Evolutionary conservation across 2,329 filamentous ascomycete genomes (phyloP).

Genomic region (Pseudofabraea citricarpa): DNA sequence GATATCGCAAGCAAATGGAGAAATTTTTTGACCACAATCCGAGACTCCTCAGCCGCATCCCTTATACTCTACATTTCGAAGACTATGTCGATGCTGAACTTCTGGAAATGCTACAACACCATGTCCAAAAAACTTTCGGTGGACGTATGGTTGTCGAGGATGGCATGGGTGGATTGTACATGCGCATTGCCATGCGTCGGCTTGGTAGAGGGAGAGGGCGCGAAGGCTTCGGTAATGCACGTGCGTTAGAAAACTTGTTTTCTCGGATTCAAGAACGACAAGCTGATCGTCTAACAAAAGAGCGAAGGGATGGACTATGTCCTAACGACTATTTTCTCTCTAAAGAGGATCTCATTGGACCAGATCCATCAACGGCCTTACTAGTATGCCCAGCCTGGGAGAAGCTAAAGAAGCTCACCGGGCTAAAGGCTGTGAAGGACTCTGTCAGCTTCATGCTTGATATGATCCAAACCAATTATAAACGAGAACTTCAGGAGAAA

Average conservation of each 20-base stretch:
- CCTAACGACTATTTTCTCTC: conserved; percentile 57
- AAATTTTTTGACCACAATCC: conserved; percentile 70
- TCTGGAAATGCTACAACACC: conserved; percentile 50
- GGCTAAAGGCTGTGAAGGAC: conserved; percentile 57
- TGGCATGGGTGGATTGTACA: conserved; percentile 54
- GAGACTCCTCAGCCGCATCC: conserved; percentile 66
- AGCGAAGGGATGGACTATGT: conserved; percentile 32
- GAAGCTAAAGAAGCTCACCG: conserved; percentile 52
- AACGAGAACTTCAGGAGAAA: conserved; percentile 59
- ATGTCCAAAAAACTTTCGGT: conserved; percentile 49
- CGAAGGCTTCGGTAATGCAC: conserved; percentile 69
- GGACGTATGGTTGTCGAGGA: conserved; percentile 54
- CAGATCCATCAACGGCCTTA: conserved; percentile 53
- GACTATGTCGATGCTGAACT: conserved; percentile 67
- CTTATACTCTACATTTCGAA: conserved; percentile 57
- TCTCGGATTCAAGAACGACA: conserved; percentile 53
- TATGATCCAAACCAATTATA: conserved; percentile 58
- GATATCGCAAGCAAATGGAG: conserved; percentile 73
- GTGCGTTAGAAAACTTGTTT: conserved; percentile 60
- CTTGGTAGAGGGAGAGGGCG: conserved; percentile 57
- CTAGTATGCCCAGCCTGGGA: conserved; percentile 49
- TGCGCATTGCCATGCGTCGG: conserved; percentile 56
- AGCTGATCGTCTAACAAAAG: conserved; percentile 44
- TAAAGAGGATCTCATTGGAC: conserved; percentile 67
- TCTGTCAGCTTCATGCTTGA: conserved; percentile 55